phyloP scores from a whole-genome alignment of 352 stramenopile species.

The Pythium sp. region DNA sequence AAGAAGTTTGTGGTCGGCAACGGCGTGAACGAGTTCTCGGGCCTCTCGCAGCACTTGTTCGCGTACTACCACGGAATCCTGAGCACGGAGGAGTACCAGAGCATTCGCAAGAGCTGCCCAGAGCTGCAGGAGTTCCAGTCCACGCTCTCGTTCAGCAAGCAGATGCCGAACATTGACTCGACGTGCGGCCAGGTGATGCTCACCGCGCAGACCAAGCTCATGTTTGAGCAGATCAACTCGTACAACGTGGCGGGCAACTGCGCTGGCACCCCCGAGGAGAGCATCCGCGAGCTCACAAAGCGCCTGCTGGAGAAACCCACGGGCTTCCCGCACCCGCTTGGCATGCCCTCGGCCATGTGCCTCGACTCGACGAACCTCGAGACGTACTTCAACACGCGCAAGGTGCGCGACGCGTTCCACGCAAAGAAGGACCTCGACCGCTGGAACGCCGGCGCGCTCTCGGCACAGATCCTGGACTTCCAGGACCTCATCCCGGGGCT shows the following conservation, averaged over 20 bases:
- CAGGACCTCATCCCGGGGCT: slow-evolving; percentile 12
- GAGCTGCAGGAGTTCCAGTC: slow-evolving; percentile 22
- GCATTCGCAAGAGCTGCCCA: slow-evolving; percentile 28
- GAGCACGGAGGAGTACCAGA: slow-evolving; percentile 35
- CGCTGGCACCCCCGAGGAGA: slow-evolving; percentile 13
- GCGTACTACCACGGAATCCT: slow-evolving; percentile 56
- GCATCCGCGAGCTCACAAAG: slow-evolving; percentile 17
- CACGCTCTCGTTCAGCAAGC: background rate
- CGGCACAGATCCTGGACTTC: slow-evolving; percentile 15
- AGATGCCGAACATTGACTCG: slow-evolving; percentile 1
- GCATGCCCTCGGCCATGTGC: slow-evolving; percentile 28
- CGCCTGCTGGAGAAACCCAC: slow-evolving; percentile 19
- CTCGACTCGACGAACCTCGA: slow-evolving; percentile 23
- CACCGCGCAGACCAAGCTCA: slow-evolving; percentile 5
- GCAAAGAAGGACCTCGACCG: slow-evolving; percentile 22
- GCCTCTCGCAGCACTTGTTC: slow-evolving; percentile 34
- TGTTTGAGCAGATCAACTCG: slow-evolving; percentile 19
- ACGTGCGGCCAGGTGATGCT: slow-evolving; percentile 17
- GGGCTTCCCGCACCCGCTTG: slow-evolving; percentile 24
- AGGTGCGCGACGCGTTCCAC: slow-evolving; percentile 59
- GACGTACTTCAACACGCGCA: slow-evolving; percentile 45
- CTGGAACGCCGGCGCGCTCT: slow-evolving; percentile 14
- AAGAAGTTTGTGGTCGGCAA: slow-evolving; percentile 73
- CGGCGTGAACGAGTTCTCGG: slow-evolving; percentile 38
- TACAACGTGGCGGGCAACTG: slow-evolving; percentile 29